Evolutionary conservation across 148 eudicot genomes (phyloP).

Genomic region (Pharnaceum exiguum): DNA sequence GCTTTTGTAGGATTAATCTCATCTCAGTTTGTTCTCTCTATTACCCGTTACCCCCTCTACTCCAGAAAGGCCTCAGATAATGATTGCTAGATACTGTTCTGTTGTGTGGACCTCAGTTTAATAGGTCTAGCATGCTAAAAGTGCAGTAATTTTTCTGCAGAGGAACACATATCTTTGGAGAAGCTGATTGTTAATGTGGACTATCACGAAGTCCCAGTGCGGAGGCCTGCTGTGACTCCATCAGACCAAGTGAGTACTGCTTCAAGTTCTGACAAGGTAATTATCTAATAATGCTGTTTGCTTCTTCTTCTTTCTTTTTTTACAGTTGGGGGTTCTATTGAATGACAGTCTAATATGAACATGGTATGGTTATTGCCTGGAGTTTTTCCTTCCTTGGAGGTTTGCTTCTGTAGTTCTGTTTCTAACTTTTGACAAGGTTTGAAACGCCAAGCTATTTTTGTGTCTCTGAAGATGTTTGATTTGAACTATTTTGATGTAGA

Average conservation of each 20-base stretch:
- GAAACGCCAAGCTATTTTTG: too few species aligned
- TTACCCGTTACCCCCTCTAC: neutral
- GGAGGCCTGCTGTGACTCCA: conserved; percentile 15
- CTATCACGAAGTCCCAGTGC: conserved; percentile 14
- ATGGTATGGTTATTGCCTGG: too few species aligned
- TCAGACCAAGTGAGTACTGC: neutral
- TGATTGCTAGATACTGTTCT: neutral
- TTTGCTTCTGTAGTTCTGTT: too few species aligned
- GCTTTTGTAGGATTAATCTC: too few species aligned
- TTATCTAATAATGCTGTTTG: neutral
- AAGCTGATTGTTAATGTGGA: conserved; percentile 7
- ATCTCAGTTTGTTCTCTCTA: neutral
- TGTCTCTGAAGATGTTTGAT: too few species aligned
- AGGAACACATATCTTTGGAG: conserved; percentile 1
- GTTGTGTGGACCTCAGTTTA: neutral
- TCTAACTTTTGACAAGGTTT: too few species aligned
- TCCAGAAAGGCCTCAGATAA: neutral
- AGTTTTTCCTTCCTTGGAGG: too few species aligned
- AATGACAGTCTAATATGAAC: too few species aligned
- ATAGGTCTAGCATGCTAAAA: neutral
- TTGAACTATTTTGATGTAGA: too few species aligned
- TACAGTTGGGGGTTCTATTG: too few species aligned
- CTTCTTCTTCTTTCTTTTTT: neutral
- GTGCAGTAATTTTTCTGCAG: conserved; percentile 25
- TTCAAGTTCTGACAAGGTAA: conserved; percentile 33